These are phyloP conservation scores for Somion occarium DNA, from an alignment of 1,284 basidiomycete species.

Conservation along the genomic window DNA sequence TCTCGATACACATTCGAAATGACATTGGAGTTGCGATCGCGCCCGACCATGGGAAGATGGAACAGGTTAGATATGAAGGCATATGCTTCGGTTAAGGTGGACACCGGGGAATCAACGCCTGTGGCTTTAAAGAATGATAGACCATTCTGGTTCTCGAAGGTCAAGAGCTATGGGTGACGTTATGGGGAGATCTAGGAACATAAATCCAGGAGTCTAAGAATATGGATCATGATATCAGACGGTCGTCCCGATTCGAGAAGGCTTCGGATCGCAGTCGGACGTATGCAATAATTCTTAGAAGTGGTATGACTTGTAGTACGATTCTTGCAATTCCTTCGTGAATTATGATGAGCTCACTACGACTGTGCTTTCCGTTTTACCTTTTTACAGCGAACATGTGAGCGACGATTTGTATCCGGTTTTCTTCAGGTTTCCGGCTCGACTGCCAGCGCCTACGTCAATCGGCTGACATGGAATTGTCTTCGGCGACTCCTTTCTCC, in stretches of 20 bases:
- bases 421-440: too few species aligned
- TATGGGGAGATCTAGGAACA: background rate
- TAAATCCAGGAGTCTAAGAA: background rate
- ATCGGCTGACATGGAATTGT: background rate
- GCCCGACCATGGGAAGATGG: constrained; percentile 75
- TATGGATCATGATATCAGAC: background rate
- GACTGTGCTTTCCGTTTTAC: background rate
- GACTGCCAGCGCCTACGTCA: background rate
- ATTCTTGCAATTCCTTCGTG: background rate
- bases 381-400: background rate
- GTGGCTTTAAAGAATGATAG: constrained; percentile 80
- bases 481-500: background rate
- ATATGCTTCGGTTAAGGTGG: constrained; percentile 73
- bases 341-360: too few species aligned
- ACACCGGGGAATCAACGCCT: constrained; percentile 70
- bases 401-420: too few species aligned
- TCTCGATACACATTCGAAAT: constrained; percentile 77
- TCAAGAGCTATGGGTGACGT: constrained; percentile 44
- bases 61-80: constrained; percentile 78
- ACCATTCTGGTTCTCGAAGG: constrained; percentile 92
- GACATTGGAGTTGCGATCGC: constrained; percentile 74
- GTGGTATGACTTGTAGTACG: background rate
- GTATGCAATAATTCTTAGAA: background rate
- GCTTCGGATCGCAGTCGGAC: background rate
- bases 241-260: background rate